A percentile compares a stretch with the other conserved stretches of the same genome.
Evolutionary conservation across 1,139 yeast genomes (phyloP).

Genomic region (Sugiyamaella neomexicana): DNA sequence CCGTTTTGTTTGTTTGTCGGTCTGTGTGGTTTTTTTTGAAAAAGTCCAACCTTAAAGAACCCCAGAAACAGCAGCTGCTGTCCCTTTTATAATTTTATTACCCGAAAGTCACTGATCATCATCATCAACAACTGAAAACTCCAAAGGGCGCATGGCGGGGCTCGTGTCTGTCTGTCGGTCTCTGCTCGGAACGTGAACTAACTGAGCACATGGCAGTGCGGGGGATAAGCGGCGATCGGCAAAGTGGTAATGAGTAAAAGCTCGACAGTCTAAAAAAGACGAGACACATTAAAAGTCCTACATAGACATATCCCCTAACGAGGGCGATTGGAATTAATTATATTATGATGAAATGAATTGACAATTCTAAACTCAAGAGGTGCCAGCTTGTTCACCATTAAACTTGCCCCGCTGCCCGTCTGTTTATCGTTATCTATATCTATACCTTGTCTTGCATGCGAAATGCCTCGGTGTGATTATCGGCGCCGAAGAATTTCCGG

Average conservation of each 20-base stretch:
- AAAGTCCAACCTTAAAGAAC: no score
- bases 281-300: not conserved
- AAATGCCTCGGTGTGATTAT: not conserved
- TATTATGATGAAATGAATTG: no score
- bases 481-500: not conserved
- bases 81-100: not conserved
- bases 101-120: not conserved
- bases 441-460: not conserved
- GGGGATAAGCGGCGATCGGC: not conserved
- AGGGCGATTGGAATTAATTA: no score
- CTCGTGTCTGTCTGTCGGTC: not conserved
- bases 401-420: no score
- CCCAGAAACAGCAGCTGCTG: not conserved
- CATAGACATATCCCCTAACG: no score
- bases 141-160: not conserved
- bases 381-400: no score
- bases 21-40: no score
- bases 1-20: no score
- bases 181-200: not conserved
- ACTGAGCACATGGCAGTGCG: not conserved
- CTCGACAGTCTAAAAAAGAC: not conserved
- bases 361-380: no score
- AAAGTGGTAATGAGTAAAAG: no score
- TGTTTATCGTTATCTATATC: not conserved
- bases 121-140: no score